A percentile compares a stretch with the other conserved stretches of the same genome.
Conservation (phyloP, 2,329 filamentous ascomycete genomes). For the Phialophora tarda region DNA sequence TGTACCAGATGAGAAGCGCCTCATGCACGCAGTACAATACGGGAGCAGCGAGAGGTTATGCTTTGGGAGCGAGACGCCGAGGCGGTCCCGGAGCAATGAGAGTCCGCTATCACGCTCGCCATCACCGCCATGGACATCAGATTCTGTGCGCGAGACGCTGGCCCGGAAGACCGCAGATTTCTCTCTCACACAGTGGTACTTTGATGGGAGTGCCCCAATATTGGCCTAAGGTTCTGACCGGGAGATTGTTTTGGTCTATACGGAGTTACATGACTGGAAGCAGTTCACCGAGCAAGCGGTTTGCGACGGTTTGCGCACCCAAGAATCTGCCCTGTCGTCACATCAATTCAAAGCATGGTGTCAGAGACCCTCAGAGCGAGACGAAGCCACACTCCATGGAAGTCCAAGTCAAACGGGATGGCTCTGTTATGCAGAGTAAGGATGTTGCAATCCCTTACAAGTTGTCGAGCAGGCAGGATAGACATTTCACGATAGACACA, state of each 20-base stretch:
- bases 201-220: too few relatives aligned
- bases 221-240: too few relatives aligned
- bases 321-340: background rate
- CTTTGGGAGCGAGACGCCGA: background rate
- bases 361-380: background rate
- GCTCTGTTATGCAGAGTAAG: background rate
- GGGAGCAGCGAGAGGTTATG: background rate
- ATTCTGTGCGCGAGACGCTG: too few relatives aligned
- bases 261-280: too few relatives aligned
- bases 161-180: too few relatives aligned
- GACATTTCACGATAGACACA: conserved; percentile 5
- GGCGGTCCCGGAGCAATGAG: background rate
- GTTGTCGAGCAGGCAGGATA: background rate
- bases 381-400: background rate
- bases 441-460: background rate
- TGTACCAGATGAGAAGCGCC: background rate
- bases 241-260: too few relatives aligned
- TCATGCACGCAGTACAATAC: background rate
- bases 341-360: background rate
- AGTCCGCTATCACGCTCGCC: background rate
- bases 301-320: too few relatives aligned
- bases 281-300: too few relatives aligned
- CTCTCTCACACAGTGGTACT: too few relatives aligned
- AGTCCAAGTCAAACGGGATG: background rate
- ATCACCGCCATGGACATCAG: background rate